Evolutionary conservation across 192 early-diverging fungal species (phyloP).

Genomic region (Backusella tuberculispora): DNA sequence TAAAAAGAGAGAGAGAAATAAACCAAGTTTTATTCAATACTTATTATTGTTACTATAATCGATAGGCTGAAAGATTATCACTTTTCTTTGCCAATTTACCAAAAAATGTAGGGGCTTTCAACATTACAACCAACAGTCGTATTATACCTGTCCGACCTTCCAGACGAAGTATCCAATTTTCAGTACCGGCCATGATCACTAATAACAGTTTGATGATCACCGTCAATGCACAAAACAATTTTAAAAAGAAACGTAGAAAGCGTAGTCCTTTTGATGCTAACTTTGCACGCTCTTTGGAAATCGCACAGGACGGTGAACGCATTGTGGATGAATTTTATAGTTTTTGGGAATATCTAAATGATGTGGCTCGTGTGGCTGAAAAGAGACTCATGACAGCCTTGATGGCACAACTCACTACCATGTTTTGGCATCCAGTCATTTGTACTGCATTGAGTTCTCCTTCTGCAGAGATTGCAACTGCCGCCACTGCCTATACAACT

Average conservation of each 20-base stretch:
- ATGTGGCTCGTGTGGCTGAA: slow-evolving; percentile 42
- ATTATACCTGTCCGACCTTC: slow-evolving; percentile 37
- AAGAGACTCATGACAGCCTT: slow-evolving; percentile 41
- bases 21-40: not conserved
- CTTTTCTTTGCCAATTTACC: slow-evolving; percentile 39
- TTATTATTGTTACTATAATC: not conserved
- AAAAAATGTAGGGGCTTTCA: slow-evolving; percentile 40
- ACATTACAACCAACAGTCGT: slow-evolving; percentile 34
- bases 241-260: slow-evolving; percentile 42
- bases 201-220: slow-evolving; percentile 40
- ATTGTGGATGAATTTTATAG: slow-evolving; percentile 44
- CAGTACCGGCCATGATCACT: slow-evolving; percentile 40
- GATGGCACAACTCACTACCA: slow-evolving; percentile 42
- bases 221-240: slow-evolving; percentile 39
- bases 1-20: not conserved
- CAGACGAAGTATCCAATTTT: slow-evolving; percentile 35
- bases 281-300: slow-evolving; percentile 37
- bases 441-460: slow-evolving; percentile 39
- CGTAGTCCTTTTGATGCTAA: slow-evolving; percentile 37
- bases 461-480: slow-evolving; percentile 34
- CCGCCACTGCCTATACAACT: slow-evolving; percentile 42
- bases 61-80: slow-evolving; percentile 40
- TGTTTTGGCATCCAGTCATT: slow-evolving; percentile 44
- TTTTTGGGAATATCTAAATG: slow-evolving; percentile 45
- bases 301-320: slow-evolving; percentile 20